phyloP scores from a whole-genome alignment of 768 basidiomycete genomes.

The Tylopilus sp. region DNA sequence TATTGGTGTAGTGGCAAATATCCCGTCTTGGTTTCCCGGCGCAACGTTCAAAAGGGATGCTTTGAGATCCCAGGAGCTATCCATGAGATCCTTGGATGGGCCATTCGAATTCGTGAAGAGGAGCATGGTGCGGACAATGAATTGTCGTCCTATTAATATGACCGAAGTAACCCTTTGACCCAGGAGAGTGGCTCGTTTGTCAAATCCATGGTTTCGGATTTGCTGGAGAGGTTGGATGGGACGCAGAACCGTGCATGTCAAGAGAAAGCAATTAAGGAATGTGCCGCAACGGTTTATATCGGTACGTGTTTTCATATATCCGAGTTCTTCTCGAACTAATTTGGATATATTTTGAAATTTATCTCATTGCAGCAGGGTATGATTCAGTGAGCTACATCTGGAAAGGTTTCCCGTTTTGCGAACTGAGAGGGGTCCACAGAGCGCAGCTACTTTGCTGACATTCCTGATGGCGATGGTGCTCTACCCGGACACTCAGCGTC shows the following conservation, averaged over 20 bases:
- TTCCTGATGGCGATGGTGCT: conserved; percentile 31
- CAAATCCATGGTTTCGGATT: conserved; percentile 30
- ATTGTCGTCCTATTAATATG: not conserved
- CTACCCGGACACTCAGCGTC: conserved; percentile 29
- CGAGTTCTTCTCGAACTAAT: not conserved
- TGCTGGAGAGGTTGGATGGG: conserved; percentile 19
- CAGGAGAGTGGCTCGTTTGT: conserved; percentile 23
- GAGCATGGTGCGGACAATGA: conserved; percentile 20
- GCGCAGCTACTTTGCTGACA: conserved; percentile 18
- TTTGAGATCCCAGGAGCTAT: conserved; percentile 24
- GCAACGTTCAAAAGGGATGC: conserved; percentile 29
- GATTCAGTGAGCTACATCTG: conserved; percentile 19
- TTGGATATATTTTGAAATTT: not conserved
- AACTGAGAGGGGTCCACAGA: conserved; percentile 13
- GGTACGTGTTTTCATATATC: conserved; percentile 15
- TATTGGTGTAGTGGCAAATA: conserved; percentile 22
- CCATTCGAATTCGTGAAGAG: conserved; percentile 29
- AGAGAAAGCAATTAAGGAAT: conserved; percentile 26
- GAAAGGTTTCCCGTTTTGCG: not conserved
- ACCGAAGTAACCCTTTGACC: not conserved
- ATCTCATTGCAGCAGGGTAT: conserved; percentile 20
- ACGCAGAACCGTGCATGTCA: conserved; percentile 10
- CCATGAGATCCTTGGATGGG: conserved; percentile 20
- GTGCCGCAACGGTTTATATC: conserved; percentile 30
- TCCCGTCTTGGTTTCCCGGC: conserved; percentile 30